These are phyloP conservation scores for Naganishia vishniacii DNA, from an alignment of 768 basidiomycete species.

Conservation along the genomic window DNA sequence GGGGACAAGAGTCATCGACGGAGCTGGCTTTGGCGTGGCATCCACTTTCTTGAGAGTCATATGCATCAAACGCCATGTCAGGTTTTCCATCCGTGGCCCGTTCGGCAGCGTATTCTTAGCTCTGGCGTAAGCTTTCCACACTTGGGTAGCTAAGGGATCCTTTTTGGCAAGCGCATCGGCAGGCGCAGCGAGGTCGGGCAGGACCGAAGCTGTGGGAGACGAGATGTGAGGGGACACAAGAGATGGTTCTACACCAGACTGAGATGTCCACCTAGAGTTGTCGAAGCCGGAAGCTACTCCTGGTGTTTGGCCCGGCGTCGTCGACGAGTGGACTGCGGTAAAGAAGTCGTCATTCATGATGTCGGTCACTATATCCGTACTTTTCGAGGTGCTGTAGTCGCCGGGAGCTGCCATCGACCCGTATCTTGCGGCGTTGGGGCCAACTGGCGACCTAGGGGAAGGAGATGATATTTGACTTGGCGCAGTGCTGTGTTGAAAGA, in stretches of 20 bases:
- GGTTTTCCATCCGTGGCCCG: conserved; percentile 92
- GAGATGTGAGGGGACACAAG: conserved; percentile 29
- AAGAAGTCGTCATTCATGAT: conserved; percentile 46
- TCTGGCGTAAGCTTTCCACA: conserved; percentile 93
- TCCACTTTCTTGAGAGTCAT: conserved; percentile 74
- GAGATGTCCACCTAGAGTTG: conserved; percentile 33
- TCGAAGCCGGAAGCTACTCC: conserved; percentile 28
- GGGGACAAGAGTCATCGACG: conserved; percentile 28
- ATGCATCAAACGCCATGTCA: conserved; percentile 99
- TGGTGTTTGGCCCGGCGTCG: conserved; percentile 27
- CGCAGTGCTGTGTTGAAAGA: conserved; percentile 10
- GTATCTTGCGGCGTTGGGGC: conserved; percentile 1
- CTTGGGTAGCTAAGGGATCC: conserved; percentile 88
- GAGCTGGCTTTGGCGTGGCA: neutral
- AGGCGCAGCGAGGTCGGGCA: conserved; percentile 3
- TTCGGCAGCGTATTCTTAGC: conserved; percentile 84
- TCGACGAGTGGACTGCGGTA: conserved; percentile 25
- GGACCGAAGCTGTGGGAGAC: conserved; percentile 24
- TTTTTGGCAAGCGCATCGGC: conserved; percentile 53
- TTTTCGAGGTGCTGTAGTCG: neutral
- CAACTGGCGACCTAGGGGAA: neutral
- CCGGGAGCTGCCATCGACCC: neutral
- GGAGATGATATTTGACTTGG: conserved; percentile 15
- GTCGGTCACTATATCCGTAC: conserved; percentile 34
- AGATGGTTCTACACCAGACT: conserved; percentile 13